Base-by-base conservation (phyloP, 345 rosid genomes). In the Crucihimalaya himalaica region DNA sequence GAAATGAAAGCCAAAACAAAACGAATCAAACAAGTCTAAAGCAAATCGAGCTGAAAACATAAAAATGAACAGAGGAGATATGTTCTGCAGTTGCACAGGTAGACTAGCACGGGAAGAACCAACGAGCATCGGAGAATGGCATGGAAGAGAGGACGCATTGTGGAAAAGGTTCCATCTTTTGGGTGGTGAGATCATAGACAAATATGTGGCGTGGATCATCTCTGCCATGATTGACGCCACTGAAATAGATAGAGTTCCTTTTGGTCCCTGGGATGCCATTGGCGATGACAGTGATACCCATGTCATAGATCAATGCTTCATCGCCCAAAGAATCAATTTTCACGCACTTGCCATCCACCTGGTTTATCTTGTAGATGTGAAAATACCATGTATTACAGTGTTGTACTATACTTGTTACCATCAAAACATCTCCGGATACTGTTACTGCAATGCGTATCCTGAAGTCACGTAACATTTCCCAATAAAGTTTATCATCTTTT, bases 101-200 rank as follows among this genome's bases (percentile, higher is more conserved):
- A 67, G 6, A 68, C 40, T 54, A 68, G 1, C 40, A 43, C n/a
- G 63, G 74, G 58, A 70, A 47, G 57, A 70, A 70, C 74, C 74
- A 70, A 21, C 74, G 58, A 47, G 66, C 48, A 59, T 48, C n/a
- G 0, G 59, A 48, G 27, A 58, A 70, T 13, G 0, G 67, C 11
- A 16, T 3, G 6, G 58, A 5, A 14, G 67, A 71, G 50, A 48
- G 12, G 32, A 71, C n/a, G n/a, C n/a, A n/a, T n/a, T n/a, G n/a
- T n/a, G n/a, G n/a, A n/a, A n/a, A n/a, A n/a, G n/a, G n/a, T n/a
- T n/a, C n/a, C n/a, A n/a, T n/a, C n/a, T n/a, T n/a, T n/a, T n/a
- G n/a, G n/a, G n/a, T n/a, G n/a, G 50, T 60, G 55, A 69, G 65
- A 69, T 69, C 66, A 70, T 13, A 70, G 56, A 70, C 57, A 58